phyloP scores from a whole-genome alignment of 495 filamentous ascomycete species.

The Friedmanniomyces endolithicus region DNA sequence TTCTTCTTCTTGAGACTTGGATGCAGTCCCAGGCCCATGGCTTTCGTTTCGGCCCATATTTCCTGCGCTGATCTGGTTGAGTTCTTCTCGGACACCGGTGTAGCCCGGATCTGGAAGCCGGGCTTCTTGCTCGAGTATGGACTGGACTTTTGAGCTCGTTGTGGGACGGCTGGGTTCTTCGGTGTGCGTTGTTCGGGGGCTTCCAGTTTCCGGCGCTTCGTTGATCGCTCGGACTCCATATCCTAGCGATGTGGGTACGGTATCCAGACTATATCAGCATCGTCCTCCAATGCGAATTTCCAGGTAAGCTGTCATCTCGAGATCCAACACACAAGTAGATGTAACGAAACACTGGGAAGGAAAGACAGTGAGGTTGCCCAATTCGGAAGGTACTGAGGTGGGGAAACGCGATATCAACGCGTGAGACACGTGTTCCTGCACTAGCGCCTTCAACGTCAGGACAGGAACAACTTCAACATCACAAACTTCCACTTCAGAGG shows the following conservation, averaged over 20 bases:
- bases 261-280: not conserved
- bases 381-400: no score
- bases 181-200: not conserved
- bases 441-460: no score
- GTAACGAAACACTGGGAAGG: no score
- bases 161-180: not conserved
- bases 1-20: not conserved
- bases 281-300: not conserved
- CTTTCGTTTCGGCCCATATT: slow-evolving; percentile 10
- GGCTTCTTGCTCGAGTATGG: not conserved
- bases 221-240: slow-evolving; percentile 9
- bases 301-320: no score
- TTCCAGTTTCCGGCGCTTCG: slow-evolving; percentile 17
- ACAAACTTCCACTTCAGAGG: no score
- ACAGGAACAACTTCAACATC: no score
- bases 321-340: no score
- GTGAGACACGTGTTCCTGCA: no score
- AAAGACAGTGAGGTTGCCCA: no score
- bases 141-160: not conserved
- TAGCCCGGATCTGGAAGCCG: slow-evolving; percentile 2
- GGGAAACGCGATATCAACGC: no score
- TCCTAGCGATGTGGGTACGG: not conserved
- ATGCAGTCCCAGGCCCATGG: not conserved
- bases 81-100: not conserved
- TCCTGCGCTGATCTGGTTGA: not conserved